Evolutionary conservation across 1,284 basidiomycete genomes (phyloP), one percentile per base, ranked within the genome.

Genomic region (Thelephora terrestris): DNA sequence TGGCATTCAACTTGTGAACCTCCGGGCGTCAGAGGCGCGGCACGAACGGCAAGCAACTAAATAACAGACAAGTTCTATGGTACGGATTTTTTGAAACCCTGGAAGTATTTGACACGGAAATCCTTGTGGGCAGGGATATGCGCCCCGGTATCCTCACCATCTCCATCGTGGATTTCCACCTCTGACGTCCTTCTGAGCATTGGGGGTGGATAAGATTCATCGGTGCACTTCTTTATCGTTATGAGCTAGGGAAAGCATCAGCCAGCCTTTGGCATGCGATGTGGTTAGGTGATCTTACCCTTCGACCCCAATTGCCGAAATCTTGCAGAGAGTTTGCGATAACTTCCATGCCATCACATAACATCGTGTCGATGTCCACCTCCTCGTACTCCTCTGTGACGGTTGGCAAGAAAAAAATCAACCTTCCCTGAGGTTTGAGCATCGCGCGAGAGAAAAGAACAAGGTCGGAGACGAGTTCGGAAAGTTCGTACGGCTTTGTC

Each of bases 401-500:
- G 0, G 93, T 95, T 0, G 93, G 94, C 21, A 98, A 72, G 73
- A 94, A 96, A 68, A 94, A 97, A 1, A 99, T 95, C 7, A 99
- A 76, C 32, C 96, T 73, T 14, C 96, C 96, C 16, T 76, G 75
- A 0, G 90, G 89, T 50, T 81, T 88, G 23, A 99, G 75, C 45
- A 98, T 71, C 63, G 89, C 89, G 46, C 91, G 78, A 2, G 92
- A 81, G 37, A 93, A 77, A 23, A 84, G 64, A 25, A 98, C 79
- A 10, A 99, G 79, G 60, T 98, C 94, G 21, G 71, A 59, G 3
- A 85, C 82, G 25, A 98, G 76, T 50, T 84, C 76, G 7, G 89
- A 88, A n/a, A 98, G 75, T 58, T 95, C 92, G 64, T 98, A 98
- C 1, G 94, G 92, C 54, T 83, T 86, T 14, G 82, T 93, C 0